Percentiles rank a stretch among this genome's conserved stretches.
phyloP scores from a whole-genome alignment of 2,329 filamentous ascomycete species.

The Colletotrichum incanum region DNA sequence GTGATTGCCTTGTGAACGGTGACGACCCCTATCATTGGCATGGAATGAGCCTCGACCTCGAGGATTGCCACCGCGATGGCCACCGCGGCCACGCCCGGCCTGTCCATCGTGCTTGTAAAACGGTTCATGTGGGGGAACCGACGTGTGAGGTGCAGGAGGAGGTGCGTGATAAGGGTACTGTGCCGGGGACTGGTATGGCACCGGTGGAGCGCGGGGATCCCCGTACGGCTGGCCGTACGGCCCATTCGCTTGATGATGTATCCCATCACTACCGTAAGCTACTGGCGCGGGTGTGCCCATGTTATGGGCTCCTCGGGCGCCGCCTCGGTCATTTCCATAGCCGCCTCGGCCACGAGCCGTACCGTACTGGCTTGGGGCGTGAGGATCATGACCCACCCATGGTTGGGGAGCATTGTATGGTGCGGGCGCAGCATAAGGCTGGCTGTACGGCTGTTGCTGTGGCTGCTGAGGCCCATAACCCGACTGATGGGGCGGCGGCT shows the following conservation, averaged over 20 bases:
- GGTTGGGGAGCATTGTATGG: slow-evolving; percentile 51
- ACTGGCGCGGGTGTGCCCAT: slow-evolving; percentile 54
- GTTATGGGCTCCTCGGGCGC: slow-evolving; percentile 52
- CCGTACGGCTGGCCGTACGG: slow-evolving; percentile 59
- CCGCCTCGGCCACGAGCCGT: slow-evolving; percentile 59
- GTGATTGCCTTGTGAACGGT: slow-evolving; percentile 46
- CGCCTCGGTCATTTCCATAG: slow-evolving; percentile 62
- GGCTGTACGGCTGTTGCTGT: slow-evolving; percentile 54
- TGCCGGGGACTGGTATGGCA: slow-evolving; percentile 48
- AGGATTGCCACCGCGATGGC: slow-evolving; percentile 53
- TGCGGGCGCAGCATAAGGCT: slow-evolving; percentile 55
- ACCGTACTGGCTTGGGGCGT: slow-evolving; percentile 56
- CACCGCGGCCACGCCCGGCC: slow-evolving; percentile 51
- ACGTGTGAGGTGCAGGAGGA: slow-evolving; percentile 56
- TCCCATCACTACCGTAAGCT: slow-evolving; percentile 48
- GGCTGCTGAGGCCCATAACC: slow-evolving; percentile 60
- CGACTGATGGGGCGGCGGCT: slow-evolving; percentile 57
- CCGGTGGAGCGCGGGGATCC: slow-evolving; percentile 56
- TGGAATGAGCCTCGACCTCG: slow-evolving; percentile 37
- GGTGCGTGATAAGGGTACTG: slow-evolving; percentile 57
- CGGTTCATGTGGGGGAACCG: slow-evolving; percentile 53
- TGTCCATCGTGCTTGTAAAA: slow-evolving; percentile 51
- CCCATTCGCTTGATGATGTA: slow-evolving; percentile 53
- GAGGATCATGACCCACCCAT: slow-evolving; percentile 53
- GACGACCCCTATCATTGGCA: slow-evolving; percentile 57